Base-by-base conservation (phyloP, 805 yeast genomes). In the Saccharomycopsis fodiens region DNA sequence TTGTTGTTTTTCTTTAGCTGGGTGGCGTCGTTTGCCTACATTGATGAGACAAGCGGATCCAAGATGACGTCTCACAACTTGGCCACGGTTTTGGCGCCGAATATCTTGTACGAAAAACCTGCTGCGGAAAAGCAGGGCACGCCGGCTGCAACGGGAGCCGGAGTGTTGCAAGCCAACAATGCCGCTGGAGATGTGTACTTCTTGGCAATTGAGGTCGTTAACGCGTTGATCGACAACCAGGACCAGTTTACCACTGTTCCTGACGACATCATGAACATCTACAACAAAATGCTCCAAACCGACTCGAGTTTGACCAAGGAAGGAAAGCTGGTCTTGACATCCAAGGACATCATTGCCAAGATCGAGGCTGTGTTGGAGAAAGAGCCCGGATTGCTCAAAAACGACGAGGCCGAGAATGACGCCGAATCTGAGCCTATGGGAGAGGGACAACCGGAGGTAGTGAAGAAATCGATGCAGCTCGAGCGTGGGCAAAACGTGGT, bases 41-140 rank as follows among this genome's bases (percentile, higher is more conserved):
- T 89, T 51, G 97, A 88, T 57, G 94, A 87, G 55, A 89, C 85
- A 54, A 76, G 79, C 19, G 93, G 93, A 1, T 87, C 97, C 2
- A 93, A 91, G 66, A 93, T 93, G 98, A 97, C 91, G 60, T 77
- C 85, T 29, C 95, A 88, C 59, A 93, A 93, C 61, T 70, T 93
- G 52, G 95, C 98, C 1, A 93, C 97, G 0, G 99, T 93, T 2
- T 73, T 93, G 41, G 85, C 97, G 0, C 99, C 99, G 1, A 93
- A 89, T 57, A 80, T 93, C 38, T 68, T 94, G 35, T 82, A 82
- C 55, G 64, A 82, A 1, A 74, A 72, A 51, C 57, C 55, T 2
- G 67, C 67, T 3, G 67, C 67, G 46, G 64, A 63, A 52, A 70
- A 65, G 44, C 72, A 39, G 1, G 32, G 38, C 22, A 41, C 39